Conservation (phyloP, 1,284 basidiomycete genomes). For the Puccinia polysora region DNA sequence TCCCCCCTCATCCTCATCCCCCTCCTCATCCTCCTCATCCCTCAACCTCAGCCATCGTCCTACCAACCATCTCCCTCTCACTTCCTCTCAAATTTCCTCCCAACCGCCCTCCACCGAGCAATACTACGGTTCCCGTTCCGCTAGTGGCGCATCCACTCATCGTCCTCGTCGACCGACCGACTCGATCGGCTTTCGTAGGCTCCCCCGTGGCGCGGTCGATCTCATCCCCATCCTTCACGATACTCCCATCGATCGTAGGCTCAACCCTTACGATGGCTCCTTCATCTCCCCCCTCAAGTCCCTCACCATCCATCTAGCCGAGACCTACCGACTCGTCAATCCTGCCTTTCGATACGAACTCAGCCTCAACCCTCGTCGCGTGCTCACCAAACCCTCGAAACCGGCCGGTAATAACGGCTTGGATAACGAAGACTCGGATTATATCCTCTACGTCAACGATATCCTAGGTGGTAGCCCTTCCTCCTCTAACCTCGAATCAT, state of each 20-base stretch:
- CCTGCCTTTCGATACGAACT: slow-evolving; percentile 87
- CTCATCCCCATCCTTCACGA: slow-evolving; percentile 25
- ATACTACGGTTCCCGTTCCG: slow-evolving; percentile 40
- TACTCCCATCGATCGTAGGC: slow-evolving; percentile 15
- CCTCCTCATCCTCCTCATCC: too few relatives aligned
- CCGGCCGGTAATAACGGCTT: slow-evolving; percentile 87
- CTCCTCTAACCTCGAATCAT: slow-evolving; percentile 60
- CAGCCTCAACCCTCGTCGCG: slow-evolving; percentile 81
- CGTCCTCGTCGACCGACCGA: slow-evolving; percentile 6
- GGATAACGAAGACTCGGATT: slow-evolving; percentile 95
- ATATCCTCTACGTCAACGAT: slow-evolving; percentile 95
- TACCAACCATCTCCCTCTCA: too few relatives aligned
- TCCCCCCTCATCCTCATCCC: too few relatives aligned
- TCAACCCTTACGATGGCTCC: slow-evolving; percentile 27
- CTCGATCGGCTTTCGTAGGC: slow-evolving; percentile 26
- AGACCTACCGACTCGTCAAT: slow-evolving; percentile 88
- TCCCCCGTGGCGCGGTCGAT: slow-evolving; percentile 1
- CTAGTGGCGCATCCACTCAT: slow-evolving; percentile 23
- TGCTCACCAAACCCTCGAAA: slow-evolving; percentile 92
- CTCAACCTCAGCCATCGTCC: too few relatives aligned
- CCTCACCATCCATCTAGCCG: slow-evolving; percentile 74
- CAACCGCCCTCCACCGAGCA: slow-evolving; percentile 23
- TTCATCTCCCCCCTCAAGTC: slow-evolving; percentile 67
- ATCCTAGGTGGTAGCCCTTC: slow-evolving; percentile 65
- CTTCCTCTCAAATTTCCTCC: slow-evolving; percentile 26